A percentile compares a stretch with the other conserved stretches of the same genome.
Evolutionary conservation across 2,329 filamentous ascomycete genomes (phyloP).

Genomic region (Pochonia chlamydosporia): DNA sequence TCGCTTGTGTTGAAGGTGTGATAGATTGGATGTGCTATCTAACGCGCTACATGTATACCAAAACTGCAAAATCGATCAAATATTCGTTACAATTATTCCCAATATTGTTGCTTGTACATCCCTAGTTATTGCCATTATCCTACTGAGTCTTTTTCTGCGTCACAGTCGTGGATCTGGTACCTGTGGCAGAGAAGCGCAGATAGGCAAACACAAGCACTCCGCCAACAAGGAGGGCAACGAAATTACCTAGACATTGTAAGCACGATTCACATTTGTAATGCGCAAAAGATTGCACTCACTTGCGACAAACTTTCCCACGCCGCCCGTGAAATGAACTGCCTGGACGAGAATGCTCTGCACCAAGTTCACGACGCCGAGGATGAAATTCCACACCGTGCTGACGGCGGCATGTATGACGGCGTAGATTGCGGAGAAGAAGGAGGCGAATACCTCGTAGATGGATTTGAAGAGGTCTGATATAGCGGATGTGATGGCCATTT

Average conservation of each 20-base stretch:
- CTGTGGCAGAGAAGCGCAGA: constrained; percentile 26
- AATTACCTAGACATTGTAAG: constrained; percentile 24
- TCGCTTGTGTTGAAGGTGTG: constrained; percentile 18
- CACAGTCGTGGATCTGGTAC: constrained; percentile 1
- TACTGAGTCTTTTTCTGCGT: background rate
- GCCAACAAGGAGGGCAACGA: constrained; percentile 27
- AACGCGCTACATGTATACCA: too few relatives aligned
- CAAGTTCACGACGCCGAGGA: constrained; percentile 30
- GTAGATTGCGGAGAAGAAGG: constrained; percentile 29
- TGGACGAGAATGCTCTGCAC: constrained; percentile 28
- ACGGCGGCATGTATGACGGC: constrained; percentile 27
- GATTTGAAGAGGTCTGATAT: constrained; percentile 33
- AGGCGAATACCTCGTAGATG: constrained; percentile 35
- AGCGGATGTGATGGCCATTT: constrained; percentile 29
- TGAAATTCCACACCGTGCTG: constrained; percentile 27
- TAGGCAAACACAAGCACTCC: constrained; percentile 27
- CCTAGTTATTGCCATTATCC: too few relatives aligned
- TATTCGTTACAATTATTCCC: too few relatives aligned
- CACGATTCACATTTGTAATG: too few relatives aligned
- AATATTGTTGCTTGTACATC: background rate
- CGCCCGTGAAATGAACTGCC: constrained; percentile 29
- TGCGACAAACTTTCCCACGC: constrained; percentile 32
- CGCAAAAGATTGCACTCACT: constrained; percentile 29
- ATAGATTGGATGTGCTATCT: too few relatives aligned
- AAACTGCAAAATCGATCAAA: too few relatives aligned